Conservation (phyloP, 2,329 filamentous ascomycete species). For the Cladosporium sp. region DNA sequence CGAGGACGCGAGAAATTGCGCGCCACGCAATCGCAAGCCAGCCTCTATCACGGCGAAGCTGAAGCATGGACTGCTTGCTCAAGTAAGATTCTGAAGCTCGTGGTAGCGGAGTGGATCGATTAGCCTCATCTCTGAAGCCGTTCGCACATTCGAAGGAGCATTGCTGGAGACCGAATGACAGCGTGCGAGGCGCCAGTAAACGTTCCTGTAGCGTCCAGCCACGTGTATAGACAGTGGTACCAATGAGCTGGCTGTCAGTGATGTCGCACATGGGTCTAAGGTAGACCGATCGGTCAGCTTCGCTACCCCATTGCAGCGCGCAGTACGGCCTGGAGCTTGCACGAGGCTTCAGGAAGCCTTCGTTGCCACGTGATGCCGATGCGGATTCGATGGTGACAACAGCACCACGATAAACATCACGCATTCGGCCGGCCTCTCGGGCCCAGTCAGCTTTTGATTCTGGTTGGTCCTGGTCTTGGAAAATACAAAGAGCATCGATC, state of each 20-base stretch:
- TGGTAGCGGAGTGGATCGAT: background rate
- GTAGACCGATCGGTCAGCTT: background rate
- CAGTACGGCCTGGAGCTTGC: background rate
- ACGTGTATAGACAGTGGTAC: slow-evolving; percentile 16
- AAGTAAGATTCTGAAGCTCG: background rate
- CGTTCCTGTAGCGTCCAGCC: slow-evolving; percentile 22
- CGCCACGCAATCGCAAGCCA: background rate
- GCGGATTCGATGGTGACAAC: slow-evolving; percentile 20
- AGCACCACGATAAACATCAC: slow-evolving; percentile 11
- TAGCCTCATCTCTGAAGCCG: background rate
- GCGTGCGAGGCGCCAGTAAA: slow-evolving; percentile 19
- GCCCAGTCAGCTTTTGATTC: slow-evolving; percentile 12
- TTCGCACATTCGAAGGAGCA: slow-evolving; percentile 21
- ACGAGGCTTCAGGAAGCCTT: slow-evolving; percentile 10
- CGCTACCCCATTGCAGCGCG: background rate
- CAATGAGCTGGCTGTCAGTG: slow-evolving; percentile 14
- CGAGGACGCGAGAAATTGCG: background rate
- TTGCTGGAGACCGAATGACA: slow-evolving; percentile 21
- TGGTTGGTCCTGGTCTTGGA: slow-evolving; percentile 2
- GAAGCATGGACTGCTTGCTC: background rate
- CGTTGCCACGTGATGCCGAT: slow-evolving; percentile 3
- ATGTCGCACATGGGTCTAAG: slow-evolving; percentile 2
- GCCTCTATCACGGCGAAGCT: background rate
- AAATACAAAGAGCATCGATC: slow-evolving; percentile 21
- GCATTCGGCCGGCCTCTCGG: slow-evolving; percentile 11